Conservation (phyloP, 1,284 basidiomycete species). For the Malassezia arunalokei region DNA sequence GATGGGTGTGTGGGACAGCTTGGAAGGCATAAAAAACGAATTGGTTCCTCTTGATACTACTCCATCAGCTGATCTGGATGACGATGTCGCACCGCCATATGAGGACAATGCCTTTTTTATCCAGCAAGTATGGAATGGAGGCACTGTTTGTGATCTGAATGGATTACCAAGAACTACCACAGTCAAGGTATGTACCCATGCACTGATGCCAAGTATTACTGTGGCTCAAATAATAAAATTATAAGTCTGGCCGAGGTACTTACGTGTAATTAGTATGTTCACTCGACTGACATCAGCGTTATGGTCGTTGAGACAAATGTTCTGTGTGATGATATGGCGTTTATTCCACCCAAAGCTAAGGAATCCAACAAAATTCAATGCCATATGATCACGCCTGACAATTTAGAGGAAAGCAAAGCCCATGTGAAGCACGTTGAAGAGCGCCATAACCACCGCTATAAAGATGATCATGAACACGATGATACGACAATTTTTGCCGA, state of each 20-base stretch:
- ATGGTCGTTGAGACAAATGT: background rate
- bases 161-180: slow-evolving; percentile 4
- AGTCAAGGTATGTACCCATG: slow-evolving; percentile 1
- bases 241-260: slow-evolving; percentile 1
- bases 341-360: background rate
- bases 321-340: slow-evolving; percentile 1
- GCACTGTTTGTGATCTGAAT: slow-evolving; percentile 11
- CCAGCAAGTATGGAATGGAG: slow-evolving; percentile 6
- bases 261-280: slow-evolving; percentile 12
- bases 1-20: slow-evolving; percentile 4
- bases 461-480: background rate
- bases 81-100: background rate
- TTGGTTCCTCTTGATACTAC: background rate
- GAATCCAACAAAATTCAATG: background rate
- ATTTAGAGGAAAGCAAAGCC: background rate
- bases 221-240: background rate
- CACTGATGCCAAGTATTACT: slow-evolving; percentile 7
- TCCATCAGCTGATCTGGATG: background rate
- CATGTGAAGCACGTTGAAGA: background rate
- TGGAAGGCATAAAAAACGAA: background rate
- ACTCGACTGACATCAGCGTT: background rate
- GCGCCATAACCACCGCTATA: background rate
- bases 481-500: background rate
- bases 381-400: slow-evolving; percentile 9
- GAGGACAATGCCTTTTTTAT: background rate